Percentiles rank a stretch among this genome's conserved stretches.
These are phyloP conservation scores for Irpex sp. DNA, from an alignment of 1,284 basidiomycete genomes.

Conservation along the genomic window DNA sequence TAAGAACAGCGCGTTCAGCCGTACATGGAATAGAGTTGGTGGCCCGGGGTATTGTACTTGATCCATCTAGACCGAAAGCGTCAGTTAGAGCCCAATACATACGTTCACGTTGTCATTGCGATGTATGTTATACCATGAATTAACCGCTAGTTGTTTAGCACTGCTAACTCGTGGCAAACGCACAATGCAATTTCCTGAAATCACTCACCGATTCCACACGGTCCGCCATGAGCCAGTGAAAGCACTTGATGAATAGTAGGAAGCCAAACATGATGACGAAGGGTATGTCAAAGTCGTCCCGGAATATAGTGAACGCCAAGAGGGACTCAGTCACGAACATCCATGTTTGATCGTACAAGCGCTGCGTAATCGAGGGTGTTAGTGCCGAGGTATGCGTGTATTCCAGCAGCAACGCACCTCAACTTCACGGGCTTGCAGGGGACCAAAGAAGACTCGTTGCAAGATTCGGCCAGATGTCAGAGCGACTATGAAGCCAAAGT, in stretches of 20 bases:
- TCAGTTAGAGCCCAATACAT: neutral
- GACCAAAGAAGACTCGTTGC: conserved; percentile 91
- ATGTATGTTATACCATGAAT: neutral
- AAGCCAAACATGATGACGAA: conserved; percentile 93
- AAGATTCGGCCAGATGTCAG: conserved; percentile 75
- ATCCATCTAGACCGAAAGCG: conserved; percentile 73
- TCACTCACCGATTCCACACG: conserved; percentile 89
- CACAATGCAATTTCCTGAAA: neutral
- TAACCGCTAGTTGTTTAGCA: neutral
- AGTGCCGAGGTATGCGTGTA: neutral
- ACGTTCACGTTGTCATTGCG: neutral
- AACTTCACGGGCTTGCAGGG: conserved; percentile 84
- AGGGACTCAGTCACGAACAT: conserved; percentile 97
- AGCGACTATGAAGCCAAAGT: conserved; percentile 82
- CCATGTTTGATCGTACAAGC: conserved; percentile 94
- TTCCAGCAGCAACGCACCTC: conserved; percentile 62
- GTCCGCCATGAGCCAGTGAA: conserved; percentile 96
- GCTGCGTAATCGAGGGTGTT: conserved; percentile 41
- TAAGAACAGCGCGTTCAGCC: conserved; percentile 72
- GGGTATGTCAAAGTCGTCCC: conserved; percentile 89
- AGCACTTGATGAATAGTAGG: conserved; percentile 93
- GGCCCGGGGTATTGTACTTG: conserved; percentile 89
- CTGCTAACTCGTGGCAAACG: neutral
- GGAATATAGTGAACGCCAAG: conserved; percentile 94
- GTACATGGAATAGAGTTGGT: conserved; percentile 77